phyloP scores from a whole-genome alignment of 331 rosid genomes.

The Quercus phellos region DNA sequence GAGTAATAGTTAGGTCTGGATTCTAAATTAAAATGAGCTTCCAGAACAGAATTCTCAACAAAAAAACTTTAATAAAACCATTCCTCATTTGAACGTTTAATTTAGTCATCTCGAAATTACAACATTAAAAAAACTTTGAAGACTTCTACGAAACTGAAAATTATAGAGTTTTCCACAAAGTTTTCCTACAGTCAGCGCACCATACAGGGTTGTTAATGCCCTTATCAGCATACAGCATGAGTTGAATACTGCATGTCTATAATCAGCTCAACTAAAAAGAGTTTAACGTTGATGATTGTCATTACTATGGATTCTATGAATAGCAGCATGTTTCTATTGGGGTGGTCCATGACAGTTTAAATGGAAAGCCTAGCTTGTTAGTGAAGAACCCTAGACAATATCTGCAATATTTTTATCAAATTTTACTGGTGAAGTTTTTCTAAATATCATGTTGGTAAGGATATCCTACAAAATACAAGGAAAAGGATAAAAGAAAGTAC shows the following conservation, averaged over 20 bases:
- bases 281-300: background rate
- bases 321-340: background rate
- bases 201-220: background rate
- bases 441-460: background rate
- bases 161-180: background rate
- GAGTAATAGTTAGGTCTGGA: background rate
- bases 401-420: background rate
- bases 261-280: background rate
- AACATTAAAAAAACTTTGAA: background rate
- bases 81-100: background rate
- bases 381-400: background rate
- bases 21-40: slow-evolving; percentile 12
- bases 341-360: background rate
- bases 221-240: background rate
- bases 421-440: background rate
- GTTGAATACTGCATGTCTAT: background rate
- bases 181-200: background rate
- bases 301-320: background rate
- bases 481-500: background rate
- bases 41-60: background rate
- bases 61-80: background rate
- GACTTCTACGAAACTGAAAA: background rate
- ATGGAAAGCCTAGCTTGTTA: background rate
- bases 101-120: background rate
- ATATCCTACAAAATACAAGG: background rate